phyloP scores from a whole-genome alignment of 2,329 filamentous ascomycete genomes.

The Diaporthe batatas region DNA sequence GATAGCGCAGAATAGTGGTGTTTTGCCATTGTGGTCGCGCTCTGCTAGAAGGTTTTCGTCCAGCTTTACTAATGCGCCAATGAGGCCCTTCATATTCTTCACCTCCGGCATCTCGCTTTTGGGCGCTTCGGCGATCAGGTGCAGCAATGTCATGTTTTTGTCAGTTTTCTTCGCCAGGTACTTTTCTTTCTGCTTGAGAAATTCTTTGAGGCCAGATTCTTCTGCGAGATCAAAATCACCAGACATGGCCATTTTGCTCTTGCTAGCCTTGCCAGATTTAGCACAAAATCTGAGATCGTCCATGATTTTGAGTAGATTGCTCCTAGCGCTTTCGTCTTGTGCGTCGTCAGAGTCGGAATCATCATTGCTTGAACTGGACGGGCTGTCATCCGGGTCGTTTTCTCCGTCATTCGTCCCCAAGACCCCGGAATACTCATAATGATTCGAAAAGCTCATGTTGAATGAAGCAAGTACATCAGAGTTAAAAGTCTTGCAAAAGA shows the following conservation, averaged over 20 bases:
- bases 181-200: background rate
- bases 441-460: constrained; percentile 40
- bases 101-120: background rate
- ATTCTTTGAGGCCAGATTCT: background rate
- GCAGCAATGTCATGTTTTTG: constrained; percentile 15
- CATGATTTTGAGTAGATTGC: no score
- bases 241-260: no score
- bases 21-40: constrained; percentile 42
- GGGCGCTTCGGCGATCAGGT: background rate
- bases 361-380: no score
- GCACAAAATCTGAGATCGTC: no score
- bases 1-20: constrained; percentile 44
- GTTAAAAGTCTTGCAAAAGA: no score
- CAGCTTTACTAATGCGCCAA: constrained; percentile 2
- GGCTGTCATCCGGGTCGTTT: background rate
- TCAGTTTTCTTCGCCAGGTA: background rate
- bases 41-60: constrained; percentile 34
- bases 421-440: constrained; percentile 31
- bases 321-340: no score
- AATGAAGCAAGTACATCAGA: background rate
- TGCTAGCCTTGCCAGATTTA: no score
- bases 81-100: background rate
- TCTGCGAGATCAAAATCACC: background rate
- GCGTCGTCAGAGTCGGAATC: no score
- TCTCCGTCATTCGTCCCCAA: background rate